A percentile compares a stretch with the other conserved stretches of the same genome.
Conservation (phyloP, 768 basidiomycete genomes). For the Mycena rebaudengoi region DNA sequence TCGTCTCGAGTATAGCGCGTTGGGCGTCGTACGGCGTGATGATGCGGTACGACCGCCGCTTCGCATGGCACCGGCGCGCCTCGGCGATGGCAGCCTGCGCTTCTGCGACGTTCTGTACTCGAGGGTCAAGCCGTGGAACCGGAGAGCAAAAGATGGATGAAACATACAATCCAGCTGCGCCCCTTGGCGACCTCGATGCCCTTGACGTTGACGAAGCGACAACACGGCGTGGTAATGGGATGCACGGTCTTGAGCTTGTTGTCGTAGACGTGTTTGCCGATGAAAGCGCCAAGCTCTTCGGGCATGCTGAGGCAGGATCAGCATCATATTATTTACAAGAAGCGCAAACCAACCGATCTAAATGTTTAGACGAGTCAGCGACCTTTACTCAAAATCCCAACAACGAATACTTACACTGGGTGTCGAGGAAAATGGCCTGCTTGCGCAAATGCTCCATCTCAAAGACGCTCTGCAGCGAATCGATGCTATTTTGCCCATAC, state of each 20-base stretch:
- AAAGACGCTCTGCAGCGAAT: slow-evolving; percentile 59
- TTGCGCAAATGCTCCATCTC: slow-evolving; percentile 54
- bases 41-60: slow-evolving; percentile 58
- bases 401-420: slow-evolving; percentile 59
- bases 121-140: background rate
- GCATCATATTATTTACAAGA: background rate
- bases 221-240: slow-evolving; percentile 47
- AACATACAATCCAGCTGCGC: slow-evolving; percentile 48
- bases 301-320: slow-evolving; percentile 52
- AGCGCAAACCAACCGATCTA: slow-evolving; percentile 20
- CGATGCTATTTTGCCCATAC: slow-evolving; percentile 55
- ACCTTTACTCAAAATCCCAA: slow-evolving; percentile 39
- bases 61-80: slow-evolving; percentile 52
- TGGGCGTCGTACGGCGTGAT: slow-evolving; percentile 84
- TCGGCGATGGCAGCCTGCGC: slow-evolving; percentile 49
- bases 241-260: slow-evolving; percentile 59
- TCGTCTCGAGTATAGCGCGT: slow-evolving; percentile 58
- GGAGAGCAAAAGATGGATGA: slow-evolving; percentile 30
- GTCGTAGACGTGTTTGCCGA: slow-evolving; percentile 63
- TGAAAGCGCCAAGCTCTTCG: slow-evolving; percentile 57
- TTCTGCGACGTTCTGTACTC: slow-evolving; percentile 63
- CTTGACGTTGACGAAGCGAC: slow-evolving; percentile 64
- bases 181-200: slow-evolving; percentile 43
- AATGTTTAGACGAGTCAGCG: too few species aligned
- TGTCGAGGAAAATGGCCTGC: slow-evolving; percentile 51